A percentile compares a stretch with the other conserved stretches of the same genome.
Conservation (phyloP, 352 stramenopile genomes). For the Phytophthora sojae region DNA sequence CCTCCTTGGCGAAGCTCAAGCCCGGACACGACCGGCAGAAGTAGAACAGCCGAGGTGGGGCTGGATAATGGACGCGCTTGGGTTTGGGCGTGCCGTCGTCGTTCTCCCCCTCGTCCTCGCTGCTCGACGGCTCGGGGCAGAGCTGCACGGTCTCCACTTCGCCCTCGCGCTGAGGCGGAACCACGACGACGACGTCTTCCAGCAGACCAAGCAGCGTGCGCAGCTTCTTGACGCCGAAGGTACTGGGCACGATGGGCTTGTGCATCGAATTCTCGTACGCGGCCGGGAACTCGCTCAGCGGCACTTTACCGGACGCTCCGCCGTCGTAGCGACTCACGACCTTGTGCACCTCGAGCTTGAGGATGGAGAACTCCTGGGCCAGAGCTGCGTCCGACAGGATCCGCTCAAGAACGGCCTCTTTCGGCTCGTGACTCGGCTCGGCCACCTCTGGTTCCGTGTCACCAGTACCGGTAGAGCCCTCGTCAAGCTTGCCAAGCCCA, state of each 20-base stretch:
- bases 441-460: constrained; percentile 19
- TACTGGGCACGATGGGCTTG: constrained; percentile 60
- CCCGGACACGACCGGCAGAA: constrained; percentile 73
- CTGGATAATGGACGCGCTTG: constrained; percentile 33
- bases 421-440: constrained; percentile 40
- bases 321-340: constrained; percentile 69
- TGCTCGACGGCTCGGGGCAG: constrained; percentile 39
- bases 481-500: constrained; percentile 5
- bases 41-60: constrained; percentile 55
- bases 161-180: constrained; percentile 51
- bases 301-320: constrained; percentile 38
- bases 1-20: constrained; percentile 67
- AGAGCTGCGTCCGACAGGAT: constrained; percentile 58
- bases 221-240: constrained; percentile 84
- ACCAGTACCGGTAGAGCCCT: not conserved
- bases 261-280: constrained; percentile 75
- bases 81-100: constrained; percentile 19
- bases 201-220: constrained; percentile 65
- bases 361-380: constrained; percentile 55
- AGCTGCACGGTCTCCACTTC: constrained; percentile 77
- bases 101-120: constrained; percentile 41
- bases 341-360: constrained; percentile 81
- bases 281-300: constrained; percentile 55
- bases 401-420: constrained; percentile 56
- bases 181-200: constrained; percentile 61